Base-by-base conservation (phyloP, 2,329 filamentous ascomycete genomes). In the Monilinia laxa region DNA sequence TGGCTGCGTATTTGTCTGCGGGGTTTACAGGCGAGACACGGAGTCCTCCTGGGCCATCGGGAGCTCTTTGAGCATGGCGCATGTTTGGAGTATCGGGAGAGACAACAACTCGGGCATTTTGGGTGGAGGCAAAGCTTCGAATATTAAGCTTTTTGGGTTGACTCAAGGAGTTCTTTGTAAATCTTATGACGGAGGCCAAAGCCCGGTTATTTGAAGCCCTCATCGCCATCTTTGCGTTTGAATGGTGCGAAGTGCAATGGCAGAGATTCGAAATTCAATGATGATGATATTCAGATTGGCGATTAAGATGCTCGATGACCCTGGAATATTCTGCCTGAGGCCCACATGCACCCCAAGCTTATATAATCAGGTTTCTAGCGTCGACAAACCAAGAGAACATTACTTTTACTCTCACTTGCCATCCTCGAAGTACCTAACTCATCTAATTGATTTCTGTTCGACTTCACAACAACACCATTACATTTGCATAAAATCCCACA, bases 1-100 rank as follows among this genome's bases (percentile, higher is more conserved):
- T 95, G 77, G 91, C 89, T 78, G 90, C 84, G 81, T 93, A 96
- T 81, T 95, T 96, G 84, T 98, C 95, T 79, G 91, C 86, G 47
- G 94, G 93, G 81, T 98, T 97, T 75, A 97, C 85, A 74, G 96
- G 82, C 67, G 93, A 90, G 28, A 83, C 90, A 76, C 91, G 87
- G 71, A 97, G 86, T 72, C 86, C 84, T 73, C 87, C 87, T 42
- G 69, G 69, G 54, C 64, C 47, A 69, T 75, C 74, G 56, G 75
- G 70, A 23, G 68, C 80, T 72, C 87, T 83, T 66, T 84, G 83
- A 59, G 88, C 87, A 71, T 85, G 81, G 77, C 90, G 85, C 82
- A 90, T 82, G 81, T 93, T 91, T 68, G 85, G 82, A 56, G 81
- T 79, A 73, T 78, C 78, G 72, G 83, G 81, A 81, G 77, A 87